Conservation (phyloP, 2,329 filamentous ascomycete genomes). For the Cercospora citrullina region DNA sequence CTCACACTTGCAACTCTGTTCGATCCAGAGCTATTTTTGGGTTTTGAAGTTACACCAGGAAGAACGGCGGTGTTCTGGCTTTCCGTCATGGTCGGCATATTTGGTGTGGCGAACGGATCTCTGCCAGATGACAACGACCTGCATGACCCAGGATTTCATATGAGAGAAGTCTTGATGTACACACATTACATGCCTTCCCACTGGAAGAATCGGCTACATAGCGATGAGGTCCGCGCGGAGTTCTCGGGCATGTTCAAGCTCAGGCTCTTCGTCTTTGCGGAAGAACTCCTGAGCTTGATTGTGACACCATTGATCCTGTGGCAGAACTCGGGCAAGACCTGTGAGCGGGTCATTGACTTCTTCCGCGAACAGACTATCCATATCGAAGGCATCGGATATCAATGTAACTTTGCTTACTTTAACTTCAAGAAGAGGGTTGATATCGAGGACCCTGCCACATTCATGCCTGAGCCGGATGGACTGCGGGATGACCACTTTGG, state of each 20-base stretch:
- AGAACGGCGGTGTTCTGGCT: constrained; percentile 90
- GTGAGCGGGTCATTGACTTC: constrained; percentile 93
- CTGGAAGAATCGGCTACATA: constrained; percentile 89
- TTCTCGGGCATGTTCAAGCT: constrained; percentile 90
- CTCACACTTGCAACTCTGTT: constrained; percentile 80
- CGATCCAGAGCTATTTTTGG: constrained; percentile 86
- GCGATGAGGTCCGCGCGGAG: constrained; percentile 86
- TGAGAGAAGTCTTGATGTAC: constrained; percentile 86
- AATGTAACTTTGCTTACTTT: constrained; percentile 96
- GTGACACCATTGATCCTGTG: constrained; percentile 88
- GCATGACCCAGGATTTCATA: constrained; percentile 86
- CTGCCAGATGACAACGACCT: constrained; percentile 83
- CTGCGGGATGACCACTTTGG: constrained; percentile 90
- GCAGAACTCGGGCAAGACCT: constrained; percentile 81
- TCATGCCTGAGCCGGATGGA: constrained; percentile 41
- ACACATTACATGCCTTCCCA: constrained; percentile 88
- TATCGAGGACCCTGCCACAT: constrained; percentile 42
- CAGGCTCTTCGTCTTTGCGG: constrained; percentile 85
- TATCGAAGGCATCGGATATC: constrained; percentile 91
- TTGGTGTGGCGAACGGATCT: constrained; percentile 77
- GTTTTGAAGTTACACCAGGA: constrained; percentile 86
- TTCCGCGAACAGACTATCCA: constrained; percentile 97
- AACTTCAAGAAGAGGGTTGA: constrained; percentile 83
- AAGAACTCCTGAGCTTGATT: constrained; percentile 89
- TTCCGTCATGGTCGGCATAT: constrained; percentile 77